These are phyloP conservation scores for Xanthoconium separans DNA, from an alignment of 1,284 basidiomycete genomes.

Conservation along the genomic window DNA sequence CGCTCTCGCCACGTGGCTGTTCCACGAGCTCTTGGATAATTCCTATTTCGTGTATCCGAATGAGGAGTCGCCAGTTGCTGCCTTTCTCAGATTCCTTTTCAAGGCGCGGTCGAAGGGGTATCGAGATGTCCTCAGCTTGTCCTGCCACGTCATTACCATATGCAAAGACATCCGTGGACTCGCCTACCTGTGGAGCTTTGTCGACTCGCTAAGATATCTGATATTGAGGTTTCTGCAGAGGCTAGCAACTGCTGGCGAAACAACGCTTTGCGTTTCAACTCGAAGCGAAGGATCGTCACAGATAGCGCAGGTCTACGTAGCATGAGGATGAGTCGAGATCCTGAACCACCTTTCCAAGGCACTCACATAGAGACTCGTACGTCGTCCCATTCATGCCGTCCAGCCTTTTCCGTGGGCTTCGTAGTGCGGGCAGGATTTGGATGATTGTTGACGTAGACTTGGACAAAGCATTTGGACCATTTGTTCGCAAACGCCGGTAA, in stretches of 20 bases:
- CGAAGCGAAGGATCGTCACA: slow-evolving; percentile 23
- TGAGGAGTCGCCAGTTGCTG: slow-evolving; percentile 20
- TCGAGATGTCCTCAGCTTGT: slow-evolving; percentile 10
- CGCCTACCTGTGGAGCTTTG: slow-evolving; percentile 10
- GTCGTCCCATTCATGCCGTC: slow-evolving; percentile 21
- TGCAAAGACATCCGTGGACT: neutral
- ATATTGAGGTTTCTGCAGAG: slow-evolving; percentile 12
- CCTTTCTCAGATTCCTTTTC: neutral
- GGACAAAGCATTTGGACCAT: slow-evolving; percentile 28
- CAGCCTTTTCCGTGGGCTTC: slow-evolving; percentile 15
- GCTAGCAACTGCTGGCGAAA: slow-evolving; percentile 16
- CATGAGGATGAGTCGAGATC: neutral
- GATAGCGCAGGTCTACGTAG: slow-evolving; percentile 10
- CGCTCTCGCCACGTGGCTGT: neutral
- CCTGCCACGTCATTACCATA: slow-evolving; percentile 5
- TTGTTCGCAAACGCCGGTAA: slow-evolving; percentile 15
- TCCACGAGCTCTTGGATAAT: neutral
- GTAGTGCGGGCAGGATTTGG: slow-evolving; percentile 14
- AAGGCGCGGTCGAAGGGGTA: slow-evolving; percentile 16
- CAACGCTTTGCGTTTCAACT: slow-evolving; percentile 23
- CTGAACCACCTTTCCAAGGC: neutral
- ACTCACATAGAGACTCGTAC: slow-evolving; percentile 24
- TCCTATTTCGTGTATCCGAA: slow-evolving; percentile 18
- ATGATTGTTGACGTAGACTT: slow-evolving; percentile 21
- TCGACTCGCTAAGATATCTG: slow-evolving; percentile 16